phyloP scores from a whole-genome alignment of 192 early-diverging fungal genomes.

The Chytriomyces sp. region DNA sequence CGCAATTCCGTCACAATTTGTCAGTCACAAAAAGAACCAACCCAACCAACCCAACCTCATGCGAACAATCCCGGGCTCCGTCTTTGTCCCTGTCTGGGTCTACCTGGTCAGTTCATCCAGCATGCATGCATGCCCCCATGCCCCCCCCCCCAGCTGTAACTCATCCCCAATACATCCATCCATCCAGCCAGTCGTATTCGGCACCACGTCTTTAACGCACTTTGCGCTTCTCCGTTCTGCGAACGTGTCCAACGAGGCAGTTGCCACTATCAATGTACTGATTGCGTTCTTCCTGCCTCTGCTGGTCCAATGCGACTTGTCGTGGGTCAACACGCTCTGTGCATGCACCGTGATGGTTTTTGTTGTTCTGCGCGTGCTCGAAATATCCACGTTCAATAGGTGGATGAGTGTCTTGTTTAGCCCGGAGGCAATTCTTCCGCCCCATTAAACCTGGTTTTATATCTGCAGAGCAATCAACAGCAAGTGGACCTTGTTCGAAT shows the following conservation, averaged over 20 bases:
- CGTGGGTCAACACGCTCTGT: neutral
- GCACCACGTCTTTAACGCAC: neutral
- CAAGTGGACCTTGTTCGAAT: neutral
- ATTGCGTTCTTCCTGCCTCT: constrained; percentile 6
- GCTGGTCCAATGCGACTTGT: neutral
- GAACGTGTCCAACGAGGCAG: neutral
- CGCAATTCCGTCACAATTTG: no score
- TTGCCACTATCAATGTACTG: neutral
- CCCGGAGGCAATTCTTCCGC: neutral
- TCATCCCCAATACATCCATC: neutral
- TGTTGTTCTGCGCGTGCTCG: neutral
- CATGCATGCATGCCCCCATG: no score
- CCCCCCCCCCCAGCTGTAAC: no score
- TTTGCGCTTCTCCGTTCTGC: neutral
- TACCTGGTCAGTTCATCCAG: no score
- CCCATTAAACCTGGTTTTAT: neutral
- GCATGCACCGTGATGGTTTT: neutral
- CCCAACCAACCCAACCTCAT: no score
- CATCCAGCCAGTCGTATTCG: constrained; percentile 5
- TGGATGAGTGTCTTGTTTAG: neutral
- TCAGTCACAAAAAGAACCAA: no score
- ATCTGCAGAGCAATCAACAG: neutral
- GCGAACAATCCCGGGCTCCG: no score
- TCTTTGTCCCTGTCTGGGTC: no score
- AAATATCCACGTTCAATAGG: constrained; percentile 2